Evolutionary conservation across 2,329 filamentous ascomycete genomes (phyloP).

Genomic region (Aspergillus felis): DNA sequence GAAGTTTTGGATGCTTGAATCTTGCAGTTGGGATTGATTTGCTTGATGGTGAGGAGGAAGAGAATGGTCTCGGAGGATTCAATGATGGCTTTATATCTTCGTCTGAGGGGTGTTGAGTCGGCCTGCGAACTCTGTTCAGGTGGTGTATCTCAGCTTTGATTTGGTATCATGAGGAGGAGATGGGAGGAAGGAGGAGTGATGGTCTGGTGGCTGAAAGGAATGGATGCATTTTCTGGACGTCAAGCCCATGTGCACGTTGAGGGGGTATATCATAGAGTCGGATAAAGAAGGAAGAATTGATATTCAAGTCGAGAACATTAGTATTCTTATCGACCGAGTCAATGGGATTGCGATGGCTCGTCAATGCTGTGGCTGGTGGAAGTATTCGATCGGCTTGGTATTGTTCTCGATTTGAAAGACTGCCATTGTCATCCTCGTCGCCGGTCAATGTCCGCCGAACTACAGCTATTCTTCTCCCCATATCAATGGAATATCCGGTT

Average conservation of each 20-base stretch:
- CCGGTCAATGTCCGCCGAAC: neutral
- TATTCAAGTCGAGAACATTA: neutral
- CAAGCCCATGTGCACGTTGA: neutral
- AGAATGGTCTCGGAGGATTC: neutral
- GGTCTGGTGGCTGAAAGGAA: neutral
- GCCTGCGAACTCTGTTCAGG: neutral
- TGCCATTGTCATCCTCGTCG: neutral
- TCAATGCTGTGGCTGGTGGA: neutral
- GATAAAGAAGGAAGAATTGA: neutral
- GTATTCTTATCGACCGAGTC: neutral
- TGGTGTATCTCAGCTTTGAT: neutral
- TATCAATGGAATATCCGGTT: neutral
- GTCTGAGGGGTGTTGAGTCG: neutral
- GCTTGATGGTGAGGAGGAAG: neutral
- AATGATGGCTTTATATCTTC: neutral
- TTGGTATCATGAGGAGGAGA: neutral
- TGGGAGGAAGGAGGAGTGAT: neutral
- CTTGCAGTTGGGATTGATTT: conserved; percentile 3
- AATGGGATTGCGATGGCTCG: neutral
- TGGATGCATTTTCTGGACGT: neutral
- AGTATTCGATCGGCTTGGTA: conserved; percentile 1
- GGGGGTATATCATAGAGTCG: neutral
- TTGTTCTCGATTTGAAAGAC: conserved; percentile 3
- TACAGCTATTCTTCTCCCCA: neutral
- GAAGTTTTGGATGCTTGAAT: conserved; percentile 7